Conservation (phyloP, 1,284 basidiomycete species). For the Sanghuangporus weigelae region DNA sequence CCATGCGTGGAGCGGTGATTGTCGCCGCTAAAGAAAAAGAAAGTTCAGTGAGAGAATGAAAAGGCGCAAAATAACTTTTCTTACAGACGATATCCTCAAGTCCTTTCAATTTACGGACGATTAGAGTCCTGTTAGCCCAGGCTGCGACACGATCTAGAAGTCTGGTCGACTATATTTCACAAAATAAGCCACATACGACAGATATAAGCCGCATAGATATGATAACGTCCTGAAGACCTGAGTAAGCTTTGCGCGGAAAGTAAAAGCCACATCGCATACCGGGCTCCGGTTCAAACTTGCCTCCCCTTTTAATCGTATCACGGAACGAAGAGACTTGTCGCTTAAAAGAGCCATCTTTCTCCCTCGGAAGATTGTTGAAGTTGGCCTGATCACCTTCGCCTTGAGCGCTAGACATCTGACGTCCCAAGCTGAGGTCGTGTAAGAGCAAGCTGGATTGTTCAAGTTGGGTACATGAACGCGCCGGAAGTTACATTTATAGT, state of each 20-base stretch:
- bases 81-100: constrained; percentile 79
- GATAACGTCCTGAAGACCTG: constrained; percentile 3
- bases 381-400: constrained; percentile 31
- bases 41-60: background rate
- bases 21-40: constrained; percentile 53
- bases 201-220: constrained; percentile 88
- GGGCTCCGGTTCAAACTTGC: constrained; percentile 76
- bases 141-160: constrained; percentile 36
- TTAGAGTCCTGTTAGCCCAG: constrained; percentile 91
- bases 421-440: background rate
- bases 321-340: constrained; percentile 72
- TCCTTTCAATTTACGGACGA: constrained; percentile 87
- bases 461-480: background rate
- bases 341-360: constrained; percentile 79
- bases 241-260: background rate
- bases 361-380: constrained; percentile 59
- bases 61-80: constrained; percentile 24
- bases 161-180: constrained; percentile 42
- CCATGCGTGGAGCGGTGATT: constrained; percentile 84
- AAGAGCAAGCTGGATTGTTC: background rate
- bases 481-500: too few relatives aligned
- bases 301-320: constrained; percentile 64
- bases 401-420: background rate
- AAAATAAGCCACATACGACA: constrained; percentile 57
- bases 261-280: constrained; percentile 37